Evolutionary conservation across 345 rosid species (phyloP).

Genomic region (Mallotus nudiflorus): DNA sequence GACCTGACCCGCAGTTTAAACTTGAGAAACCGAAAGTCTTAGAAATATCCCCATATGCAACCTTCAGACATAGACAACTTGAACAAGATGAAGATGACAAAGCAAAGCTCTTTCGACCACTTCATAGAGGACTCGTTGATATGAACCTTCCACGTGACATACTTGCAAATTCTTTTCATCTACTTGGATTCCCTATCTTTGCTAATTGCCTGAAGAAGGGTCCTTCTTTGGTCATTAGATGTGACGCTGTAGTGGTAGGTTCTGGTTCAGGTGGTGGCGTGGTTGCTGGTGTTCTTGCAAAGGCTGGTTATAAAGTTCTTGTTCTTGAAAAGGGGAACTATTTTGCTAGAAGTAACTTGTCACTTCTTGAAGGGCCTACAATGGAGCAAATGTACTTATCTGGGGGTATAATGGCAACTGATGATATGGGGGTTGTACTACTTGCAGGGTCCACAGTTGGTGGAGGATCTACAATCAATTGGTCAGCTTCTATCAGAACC

Average conservation of each 20-base stretch:
- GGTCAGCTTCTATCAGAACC: slow-evolving; percentile 80
- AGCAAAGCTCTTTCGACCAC: slow-evolving; percentile 61
- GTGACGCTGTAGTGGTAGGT: slow-evolving; percentile 84
- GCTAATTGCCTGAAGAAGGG: slow-evolving; percentile 17
- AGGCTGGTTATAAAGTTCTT: slow-evolving; percentile 70
- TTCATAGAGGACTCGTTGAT: slow-evolving; percentile 49
- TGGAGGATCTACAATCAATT: slow-evolving; percentile 81
- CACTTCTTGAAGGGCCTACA: slow-evolving; percentile 71
- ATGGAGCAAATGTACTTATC: slow-evolving; percentile 74
- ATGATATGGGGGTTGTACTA: slow-evolving; percentile 49
- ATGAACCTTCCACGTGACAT: slow-evolving; percentile 46
- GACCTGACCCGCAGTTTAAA: slow-evolving; percentile 56
- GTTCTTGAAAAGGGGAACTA: slow-evolving; percentile 79
- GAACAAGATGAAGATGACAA: slow-evolving; percentile 9
- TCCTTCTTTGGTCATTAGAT: slow-evolving; percentile 43
- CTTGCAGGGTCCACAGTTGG: slow-evolving; percentile 87
- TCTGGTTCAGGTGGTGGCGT: slow-evolving; percentile 87
- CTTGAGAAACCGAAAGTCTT: not conserved
- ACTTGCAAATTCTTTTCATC: slow-evolving; percentile 38
- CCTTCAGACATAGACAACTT: no score
- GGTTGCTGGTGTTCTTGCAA: slow-evolving; percentile 70
- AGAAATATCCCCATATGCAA: not conserved
- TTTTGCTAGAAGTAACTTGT: slow-evolving; percentile 59
- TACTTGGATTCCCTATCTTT: slow-evolving; percentile 46
- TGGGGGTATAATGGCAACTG: slow-evolving; percentile 56